Evolutionary conservation across 139 green algal genomes (phyloP), one percentile per base, ranked within the genome.

Genomic region (Micromonas pusilla): DNA sequence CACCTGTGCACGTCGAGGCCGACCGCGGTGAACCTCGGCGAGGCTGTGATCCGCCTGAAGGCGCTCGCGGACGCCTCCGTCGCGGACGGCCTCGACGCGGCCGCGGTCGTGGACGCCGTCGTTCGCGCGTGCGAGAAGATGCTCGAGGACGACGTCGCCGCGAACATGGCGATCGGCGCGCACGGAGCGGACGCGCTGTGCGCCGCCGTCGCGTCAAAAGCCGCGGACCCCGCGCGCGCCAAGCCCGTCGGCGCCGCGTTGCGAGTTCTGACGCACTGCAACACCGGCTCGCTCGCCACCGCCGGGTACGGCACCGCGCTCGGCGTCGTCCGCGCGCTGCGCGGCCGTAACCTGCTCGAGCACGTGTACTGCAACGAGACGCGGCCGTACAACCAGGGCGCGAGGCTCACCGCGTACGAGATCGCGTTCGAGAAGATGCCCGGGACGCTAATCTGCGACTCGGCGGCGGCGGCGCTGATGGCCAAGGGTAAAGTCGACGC

Each of bases 381-480:
- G 0, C 80, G 94, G 6, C 94, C 94, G 0, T 98, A 97, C 88
- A 97, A 97, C 81, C 93, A 98, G 90, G 92, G 67, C 80, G 75
- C 93, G 0, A 87, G 94, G 6, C 87, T 98, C 38, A 98, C 94
- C 1, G 94, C 94, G 0, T 98, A 92, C 81, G 94, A 98, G 91
- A 83, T 98, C 72, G 87, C 90, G 54, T 87, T 93, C 83, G 94
- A 98, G 70, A 82, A 85, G 36, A 85, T 98, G 57, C 94, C 94
- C 2, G 85, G 88, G 36, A 97, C 92, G 9, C 89, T 98, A 25
- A 89, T 98, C 53, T 89, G 81, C 21, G 94, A 98, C 89, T 95
- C 88, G 6, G 92, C 93, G 0, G 93, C 91, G 1, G 90, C 91
- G 0, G 85, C 88, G 0, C 87, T 97, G 2, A 93, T 97, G 91